Base-by-base conservation (phyloP, 768 basidiomycete species). In the Russula abietina region DNA sequence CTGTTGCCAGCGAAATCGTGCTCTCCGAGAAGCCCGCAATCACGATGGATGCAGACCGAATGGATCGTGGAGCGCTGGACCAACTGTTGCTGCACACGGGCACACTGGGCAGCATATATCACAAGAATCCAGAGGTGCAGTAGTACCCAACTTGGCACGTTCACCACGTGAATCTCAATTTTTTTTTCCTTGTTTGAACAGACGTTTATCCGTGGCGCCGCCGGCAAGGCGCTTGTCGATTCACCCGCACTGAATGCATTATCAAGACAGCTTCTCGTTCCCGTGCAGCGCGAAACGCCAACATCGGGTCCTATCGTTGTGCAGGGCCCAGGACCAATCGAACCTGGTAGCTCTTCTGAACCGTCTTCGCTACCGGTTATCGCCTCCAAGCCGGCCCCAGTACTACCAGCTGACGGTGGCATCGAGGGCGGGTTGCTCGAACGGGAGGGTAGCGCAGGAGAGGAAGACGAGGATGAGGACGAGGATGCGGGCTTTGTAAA, bases 11-110 rank as follows among this genome's bases (percentile, higher is more conserved):
- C 43, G 89, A 93, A 67, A 89, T 98, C 65, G 95, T 98, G 39
- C 80, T 98, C 22, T 81, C 91, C 17, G 92, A 94, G 68, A 97
- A 97, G 70, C 97, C 97, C 33, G 80, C 93, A 2, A 98, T 99
- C 67, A 95, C 93, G n/a, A 98, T 93, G 2, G 96, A 98, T 72
- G 92, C 94, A 4, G 97, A 99, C 70, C 80, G 93, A 59, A 97
- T 99, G 93, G 96, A 98, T 70, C 85, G 95, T 69, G 93, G 93
- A 19, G 89, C 95, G 54, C 82, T 99, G 46, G 97, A 99, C 75
- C 95, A 98, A 70, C 79, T 99, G 14, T 75, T 99, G 48, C 75
- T 99, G 36, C 94, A 98, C 73, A 94, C 96, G 0, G 96, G 92
- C 6, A 94, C 92, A 14, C 76, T 98, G 32, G 90, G 93, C 30